Evolutionary conservation across 2,329 filamentous ascomycete genomes (phyloP).

Genomic region (Albophoma yamanashiensis): DNA sequence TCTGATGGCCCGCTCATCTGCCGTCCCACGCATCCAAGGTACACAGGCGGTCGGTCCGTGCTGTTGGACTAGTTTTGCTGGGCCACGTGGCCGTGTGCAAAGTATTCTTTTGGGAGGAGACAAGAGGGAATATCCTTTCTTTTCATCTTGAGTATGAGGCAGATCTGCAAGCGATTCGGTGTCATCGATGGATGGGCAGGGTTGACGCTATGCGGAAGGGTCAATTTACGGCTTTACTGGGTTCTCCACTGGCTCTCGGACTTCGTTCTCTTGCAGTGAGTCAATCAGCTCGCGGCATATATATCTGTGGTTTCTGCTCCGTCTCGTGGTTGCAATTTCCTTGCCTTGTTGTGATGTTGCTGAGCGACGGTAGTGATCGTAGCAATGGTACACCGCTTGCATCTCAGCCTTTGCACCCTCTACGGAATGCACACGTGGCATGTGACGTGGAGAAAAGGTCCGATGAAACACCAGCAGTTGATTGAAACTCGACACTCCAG

Average conservation of each 20-base stretch:
- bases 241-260: constrained; percentile 9
- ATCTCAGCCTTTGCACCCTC: not conserved
- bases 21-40: not conserved
- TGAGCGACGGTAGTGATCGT: not conserved
- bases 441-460: not conserved
- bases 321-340: not conserved
- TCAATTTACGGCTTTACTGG: constrained; percentile 14
- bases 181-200: constrained; percentile 13
- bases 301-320: not conserved
- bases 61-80: not conserved
- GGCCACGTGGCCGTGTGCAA: constrained; percentile 1
- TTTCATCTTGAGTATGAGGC: constrained; percentile 12
- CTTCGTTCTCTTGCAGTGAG: constrained; percentile 7
- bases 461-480: not conserved
- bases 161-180: constrained; percentile 20
- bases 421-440: not conserved
- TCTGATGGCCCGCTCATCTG: not conserved
- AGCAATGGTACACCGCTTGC: not conserved
- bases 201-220: constrained; percentile 14
- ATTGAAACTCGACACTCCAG: not conserved
- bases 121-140: constrained; percentile 10
- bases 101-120: constrained; percentile 1
- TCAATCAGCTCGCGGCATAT: not conserved
- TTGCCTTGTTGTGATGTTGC: not conserved
- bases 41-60: not conserved